Evolutionary conservation across 2,329 filamentous ascomycete genomes (phyloP), one percentile per base, ranked within the genome.

Genomic region (Penicillium sp.): DNA sequence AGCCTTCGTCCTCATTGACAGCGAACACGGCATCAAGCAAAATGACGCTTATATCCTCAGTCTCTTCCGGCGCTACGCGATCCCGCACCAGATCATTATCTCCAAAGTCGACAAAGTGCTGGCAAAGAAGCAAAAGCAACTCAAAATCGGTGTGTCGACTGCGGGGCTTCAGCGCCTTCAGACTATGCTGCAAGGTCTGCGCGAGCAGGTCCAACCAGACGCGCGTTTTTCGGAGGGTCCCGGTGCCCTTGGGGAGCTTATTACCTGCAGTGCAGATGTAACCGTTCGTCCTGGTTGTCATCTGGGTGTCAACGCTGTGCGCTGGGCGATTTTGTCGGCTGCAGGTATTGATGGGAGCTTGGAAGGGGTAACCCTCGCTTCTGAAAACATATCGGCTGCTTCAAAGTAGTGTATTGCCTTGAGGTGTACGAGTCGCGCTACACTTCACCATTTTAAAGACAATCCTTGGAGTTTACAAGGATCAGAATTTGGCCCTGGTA

Each of bases 71-170:
- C 55, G 75, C 37, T 70, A 75, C n/a, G 76, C 75, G 1, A 76
- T 86, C 13, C 72, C 79, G 0, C 80, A 82, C 61, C 83, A 87
- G 61, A 69, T 87, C 13, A 70, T 88, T 13, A 60, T 87, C n/a
- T 79, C 77, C 6, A 87, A 87, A 62, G 74, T 78, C 6, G 84
- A 88, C 60, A 77, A 77, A 49, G 50, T 83, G 11, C 56, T 82
- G 34, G 48, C 60, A 31, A 54, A 66, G 52, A 68, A 51, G 32
- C 62, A 49, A 46, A 58, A 43, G 50, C 61, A 58, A 34, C 67
- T 56, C 31, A 69, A 56, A 41, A 60, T 55, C 46, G 67, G 51
- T 38, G 71, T 54, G 18, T 58, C 59, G 4, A 36, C 56, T 18
- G 48, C 54, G 9, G 58, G 51, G 18, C 41, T 69, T 18, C 52